phyloP scores from a whole-genome alignment of 1,284 basidiomycete species.

The Cryptococcus amylolentus region DNA sequence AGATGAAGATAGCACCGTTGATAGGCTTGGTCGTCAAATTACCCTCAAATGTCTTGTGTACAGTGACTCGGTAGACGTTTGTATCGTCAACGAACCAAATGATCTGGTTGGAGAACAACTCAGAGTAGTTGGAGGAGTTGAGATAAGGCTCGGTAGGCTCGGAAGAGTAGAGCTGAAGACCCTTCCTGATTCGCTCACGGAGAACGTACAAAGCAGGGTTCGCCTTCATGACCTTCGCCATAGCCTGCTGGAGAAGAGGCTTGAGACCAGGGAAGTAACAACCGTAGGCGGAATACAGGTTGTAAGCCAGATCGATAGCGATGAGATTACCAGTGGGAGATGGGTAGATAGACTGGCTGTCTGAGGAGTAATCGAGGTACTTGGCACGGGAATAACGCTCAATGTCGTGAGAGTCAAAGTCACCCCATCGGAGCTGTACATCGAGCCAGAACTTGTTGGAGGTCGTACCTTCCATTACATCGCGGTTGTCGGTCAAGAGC shows the following conservation, averaged over 20 bases:
- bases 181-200: slow-evolving; percentile 97
- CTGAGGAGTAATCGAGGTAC: slow-evolving; percentile 78
- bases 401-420: slow-evolving; percentile 98
- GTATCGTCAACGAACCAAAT: slow-evolving; percentile 99
- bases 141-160: slow-evolving; percentile 99
- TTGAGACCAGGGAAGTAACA: slow-evolving; percentile 99
- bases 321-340: slow-evolving; percentile 98
- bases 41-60: slow-evolving; percentile 99
- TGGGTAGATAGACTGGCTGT: slow-evolving; percentile 96
- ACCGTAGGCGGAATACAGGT: slow-evolving; percentile 97
- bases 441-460: slow-evolving; percentile 99
- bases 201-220: slow-evolving; percentile 93
- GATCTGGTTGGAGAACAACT: slow-evolving; percentile 98
- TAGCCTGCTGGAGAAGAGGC: slow-evolving; percentile 95
- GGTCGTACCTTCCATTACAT: slow-evolving; percentile 93
- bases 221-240: slow-evolving; percentile 92
- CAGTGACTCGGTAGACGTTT: slow-evolving; percentile 98
- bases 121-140: slow-evolving; percentile 84
- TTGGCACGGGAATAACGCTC: slow-evolving; percentile 97
- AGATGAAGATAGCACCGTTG: slow-evolving; percentile 99
- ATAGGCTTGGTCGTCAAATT: slow-evolving; percentile 99
- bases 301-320: slow-evolving; percentile 95
- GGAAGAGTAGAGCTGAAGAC: slow-evolving; percentile 96
- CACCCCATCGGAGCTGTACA: slow-evolving; percentile 96
- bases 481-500: slow-evolving; percentile 91